These are phyloP conservation scores for Prunus kanzakura DNA, from an alignment of 306 rosid species.

Conservation along the genomic window DNA sequence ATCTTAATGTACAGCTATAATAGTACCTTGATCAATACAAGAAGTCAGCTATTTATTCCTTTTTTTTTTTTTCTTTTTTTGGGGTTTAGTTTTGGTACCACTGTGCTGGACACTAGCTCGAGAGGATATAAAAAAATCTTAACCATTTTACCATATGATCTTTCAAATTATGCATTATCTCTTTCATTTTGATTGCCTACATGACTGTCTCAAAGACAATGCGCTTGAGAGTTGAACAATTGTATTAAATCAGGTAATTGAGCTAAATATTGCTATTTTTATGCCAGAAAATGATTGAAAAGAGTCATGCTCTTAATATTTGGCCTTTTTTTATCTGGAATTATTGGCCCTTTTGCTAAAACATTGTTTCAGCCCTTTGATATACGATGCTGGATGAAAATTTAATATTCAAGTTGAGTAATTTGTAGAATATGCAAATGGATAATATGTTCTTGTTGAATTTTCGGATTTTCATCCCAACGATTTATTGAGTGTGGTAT, in stretches of 20 bases:
- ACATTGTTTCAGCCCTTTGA: no score
- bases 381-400: no score
- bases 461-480: no score
- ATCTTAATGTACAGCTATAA: slow-evolving; percentile 61
- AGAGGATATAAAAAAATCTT: slow-evolving; percentile 3
- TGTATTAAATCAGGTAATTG: neutral
- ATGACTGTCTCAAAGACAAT: neutral
- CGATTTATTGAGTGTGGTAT: no score
- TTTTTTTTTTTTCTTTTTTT: neutral
- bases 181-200: neutral
- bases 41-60: slow-evolving; percentile 22
- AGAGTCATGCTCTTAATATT: neutral
- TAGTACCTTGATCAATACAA: slow-evolving; percentile 49
- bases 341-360: no score
- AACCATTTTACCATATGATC: neutral
- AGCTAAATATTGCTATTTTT: neutral
- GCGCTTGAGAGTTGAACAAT: neutral
- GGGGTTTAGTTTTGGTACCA: slow-evolving; percentile 10
- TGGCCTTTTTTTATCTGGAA: no score
- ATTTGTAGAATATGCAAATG: no score
- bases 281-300: neutral
- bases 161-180: neutral
- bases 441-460: no score
- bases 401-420: no score
- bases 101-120: slow-evolving; percentile 15